Percentiles rank a stretch among this genome's conserved stretches.
Evolutionary conservation across 208 protist species (phyloP).

Genomic region (Leishmania mexicana): DNA sequence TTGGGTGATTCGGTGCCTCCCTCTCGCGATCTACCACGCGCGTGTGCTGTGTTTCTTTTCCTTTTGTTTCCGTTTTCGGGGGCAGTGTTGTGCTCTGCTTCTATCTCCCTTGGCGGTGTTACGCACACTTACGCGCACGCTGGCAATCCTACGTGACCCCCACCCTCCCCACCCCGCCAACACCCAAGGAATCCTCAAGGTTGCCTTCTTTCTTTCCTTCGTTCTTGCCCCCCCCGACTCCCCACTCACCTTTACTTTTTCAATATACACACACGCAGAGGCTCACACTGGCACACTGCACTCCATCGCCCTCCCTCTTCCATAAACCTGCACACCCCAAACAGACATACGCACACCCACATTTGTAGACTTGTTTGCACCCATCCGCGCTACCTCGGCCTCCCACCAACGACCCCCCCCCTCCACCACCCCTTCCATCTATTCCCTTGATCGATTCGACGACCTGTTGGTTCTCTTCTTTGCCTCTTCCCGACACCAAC

Average conservation of each 20-base stretch:
- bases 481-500: not conserved
- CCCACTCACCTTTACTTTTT: not conserved
- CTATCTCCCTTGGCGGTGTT: not conserved
- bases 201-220: constrained; percentile 9
- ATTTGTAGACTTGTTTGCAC: constrained; percentile 2
- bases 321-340: constrained; percentile 2
- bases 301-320: not conserved
- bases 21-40: not conserved
- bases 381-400: not conserved
- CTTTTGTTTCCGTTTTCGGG: not conserved
- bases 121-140: not conserved
- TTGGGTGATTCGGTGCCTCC: not conserved
- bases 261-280: not conserved
- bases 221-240: not conserved
- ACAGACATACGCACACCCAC: not conserved
- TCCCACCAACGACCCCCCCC: not conserved
- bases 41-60: not conserved
- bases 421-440: not conserved
- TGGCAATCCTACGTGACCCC: not conserved
- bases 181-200: not conserved
- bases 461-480: not conserved
- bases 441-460: not conserved
- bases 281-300: not conserved
- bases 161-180: not conserved
- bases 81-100: not conserved